A percentile compares a stretch with the other conserved stretches of the same genome.
Conservation (phyloP, 306 rosid species). For the Biancaea sappan region DNA sequence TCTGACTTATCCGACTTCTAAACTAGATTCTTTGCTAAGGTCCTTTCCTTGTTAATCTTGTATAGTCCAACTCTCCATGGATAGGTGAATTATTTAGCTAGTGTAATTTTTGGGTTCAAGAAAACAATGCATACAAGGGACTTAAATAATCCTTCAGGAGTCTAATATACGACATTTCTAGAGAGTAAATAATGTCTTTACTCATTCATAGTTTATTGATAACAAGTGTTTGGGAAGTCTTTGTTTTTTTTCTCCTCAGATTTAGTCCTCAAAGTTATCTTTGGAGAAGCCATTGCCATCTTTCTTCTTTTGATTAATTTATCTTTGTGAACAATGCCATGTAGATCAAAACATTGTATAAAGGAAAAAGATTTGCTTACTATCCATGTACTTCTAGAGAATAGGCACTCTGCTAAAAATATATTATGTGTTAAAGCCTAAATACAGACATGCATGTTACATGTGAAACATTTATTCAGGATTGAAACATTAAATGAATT, state of each 20-base stretch:
- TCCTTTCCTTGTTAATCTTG: not conserved
- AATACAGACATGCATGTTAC: not conserved
- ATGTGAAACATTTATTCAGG: conserved; percentile 12
- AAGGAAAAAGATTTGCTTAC: conserved; percentile 1
- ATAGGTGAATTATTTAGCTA: not conserved
- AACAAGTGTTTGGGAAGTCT: not conserved
- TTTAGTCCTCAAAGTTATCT: not conserved
- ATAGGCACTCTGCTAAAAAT: not conserved
- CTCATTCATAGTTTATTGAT: not conserved
- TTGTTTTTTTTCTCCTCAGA: too few species aligned
- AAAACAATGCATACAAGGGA: not conserved
- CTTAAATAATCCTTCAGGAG: not conserved
- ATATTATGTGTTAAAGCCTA: not conserved
- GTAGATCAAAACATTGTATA: conserved; percentile 23
- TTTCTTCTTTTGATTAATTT: conserved; percentile 6
- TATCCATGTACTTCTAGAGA: not conserved
- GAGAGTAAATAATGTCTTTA: not conserved
- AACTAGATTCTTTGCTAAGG: not conserved
- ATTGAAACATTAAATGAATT: conserved; percentile 3
- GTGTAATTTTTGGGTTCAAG: not conserved
- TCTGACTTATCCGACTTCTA: too few species aligned
- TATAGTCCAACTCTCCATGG: not conserved
- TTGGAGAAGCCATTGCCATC: conserved; percentile 74
- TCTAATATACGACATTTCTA: not conserved
- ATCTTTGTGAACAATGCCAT: conserved; percentile 18